Evolutionary conservation across 306 rosid genomes (phyloP), one percentile per base, ranked within the genome.

Genomic region (Sophora flavescens): DNA sequence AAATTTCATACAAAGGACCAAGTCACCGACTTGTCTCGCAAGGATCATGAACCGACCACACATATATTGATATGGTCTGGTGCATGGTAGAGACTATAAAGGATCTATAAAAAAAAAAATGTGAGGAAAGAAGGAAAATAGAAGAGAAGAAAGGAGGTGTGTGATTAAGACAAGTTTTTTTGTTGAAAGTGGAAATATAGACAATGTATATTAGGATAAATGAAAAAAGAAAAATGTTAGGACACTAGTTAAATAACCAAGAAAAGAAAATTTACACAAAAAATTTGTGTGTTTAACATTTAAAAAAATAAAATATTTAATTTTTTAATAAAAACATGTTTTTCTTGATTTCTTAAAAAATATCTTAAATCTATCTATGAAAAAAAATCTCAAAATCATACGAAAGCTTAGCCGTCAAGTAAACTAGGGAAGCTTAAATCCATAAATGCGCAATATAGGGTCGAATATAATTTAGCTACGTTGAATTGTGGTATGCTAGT

Each of bases 11-110:
- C 22, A n/a, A 52, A 63, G 44, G 85, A 82, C 85, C 56, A 70
- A 76, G 75, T 76, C 85, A 82, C 85, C 85, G 85, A 82, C 85
- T 82, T 82, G 75, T 36, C 1, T 26, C 51, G 4, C 85, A 82
- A 82, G 85, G 61, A 82, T 76, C 32, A 76, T 82, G 65, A 54
- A 76, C 78, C 85, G 32, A 70, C 82, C 42, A 26, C 47, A 63
- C 33, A 60, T 30, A 60, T 30, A 30, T 30, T 3, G 12, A 81
- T 54, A 54, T 44, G 56, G 48, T 63, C 70, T 81, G 77, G 56
- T 70, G 38, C 68, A 41, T 76, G 30, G 12, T 41, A 17, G 16
- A 80, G 16, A 80, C 10, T 56, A 36, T 41, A 54, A 54, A 72
- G 38, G 50, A n/a, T 50, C 18, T n/a, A n/a, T n/a, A 51, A 3